phyloP scores from a whole-genome alignment of 108 stramenopile genomes.

The Stephanodiscus triporus region DNA sequence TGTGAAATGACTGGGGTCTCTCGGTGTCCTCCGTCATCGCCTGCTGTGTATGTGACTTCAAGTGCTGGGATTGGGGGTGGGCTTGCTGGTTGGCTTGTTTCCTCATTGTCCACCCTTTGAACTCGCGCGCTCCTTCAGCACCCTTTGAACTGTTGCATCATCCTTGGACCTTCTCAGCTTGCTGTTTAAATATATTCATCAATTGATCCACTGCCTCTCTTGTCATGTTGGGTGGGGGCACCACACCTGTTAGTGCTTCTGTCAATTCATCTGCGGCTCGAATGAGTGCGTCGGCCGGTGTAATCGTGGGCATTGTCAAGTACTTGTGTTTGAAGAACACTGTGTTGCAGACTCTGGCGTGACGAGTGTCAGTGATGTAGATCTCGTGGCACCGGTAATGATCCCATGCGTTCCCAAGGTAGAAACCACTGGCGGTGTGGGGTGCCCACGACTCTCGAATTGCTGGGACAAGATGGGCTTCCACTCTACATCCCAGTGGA shows the following conservation, averaged over 20 bases:
- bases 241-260: background rate
- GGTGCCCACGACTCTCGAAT: too few species aligned
- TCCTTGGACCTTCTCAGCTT: background rate
- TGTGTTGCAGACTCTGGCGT: too few species aligned
- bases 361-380: too few species aligned
- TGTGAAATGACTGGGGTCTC: background rate
- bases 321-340: background rate
- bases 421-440: too few species aligned
- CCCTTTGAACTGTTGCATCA: constrained; percentile 4
- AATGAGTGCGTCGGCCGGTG: background rate
- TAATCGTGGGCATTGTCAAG: background rate
- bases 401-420: too few species aligned
- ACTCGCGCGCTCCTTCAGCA: background rate
- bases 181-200: background rate
- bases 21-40: background rate
- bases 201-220: background rate
- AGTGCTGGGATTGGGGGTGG: background rate
- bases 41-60: background rate
- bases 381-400: background rate
- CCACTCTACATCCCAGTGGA: background rate
- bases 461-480: too few species aligned
- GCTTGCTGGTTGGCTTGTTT: too few species aligned
- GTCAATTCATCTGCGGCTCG: background rate
- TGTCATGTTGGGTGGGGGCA: background rate
- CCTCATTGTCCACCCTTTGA: background rate